These are phyloP conservation scores for Fragaria iinumae DNA, from an alignment of 306 rosid genomes.

Conservation along the genomic window DNA sequence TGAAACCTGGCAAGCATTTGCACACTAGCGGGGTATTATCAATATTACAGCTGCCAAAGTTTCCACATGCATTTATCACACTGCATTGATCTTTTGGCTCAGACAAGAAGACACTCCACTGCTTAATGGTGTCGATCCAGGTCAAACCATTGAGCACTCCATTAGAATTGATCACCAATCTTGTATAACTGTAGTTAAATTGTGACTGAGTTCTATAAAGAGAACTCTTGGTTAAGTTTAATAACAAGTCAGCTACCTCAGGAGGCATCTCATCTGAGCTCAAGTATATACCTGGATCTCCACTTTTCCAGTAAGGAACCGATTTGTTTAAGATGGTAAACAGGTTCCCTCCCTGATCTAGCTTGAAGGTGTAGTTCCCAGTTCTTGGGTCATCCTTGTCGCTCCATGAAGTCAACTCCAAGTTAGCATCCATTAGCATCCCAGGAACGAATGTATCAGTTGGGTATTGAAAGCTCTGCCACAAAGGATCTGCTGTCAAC, in stretches of 20 bases:
- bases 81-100: constrained; percentile 27
- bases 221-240: not conserved
- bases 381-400: not conserved
- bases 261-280: not conserved
- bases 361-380: constrained; percentile 27
- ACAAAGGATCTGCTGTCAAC: not conserved
- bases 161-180: constrained; percentile 23
- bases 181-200: not conserved
- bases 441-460: constrained; percentile 50
- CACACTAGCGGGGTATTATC: not conserved
- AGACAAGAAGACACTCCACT: not conserved
- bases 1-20: constrained; percentile 52
- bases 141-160: constrained; percentile 9
- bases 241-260: not conserved
- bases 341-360: not conserved
- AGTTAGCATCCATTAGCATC: constrained; percentile 33
- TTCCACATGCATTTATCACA: constrained; percentile 30
- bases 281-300: not conserved
- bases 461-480: constrained; percentile 51
- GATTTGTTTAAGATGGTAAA: not conserved
- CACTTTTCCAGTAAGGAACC: constrained; percentile 6
- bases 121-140: not conserved
- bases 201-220: not conserved
- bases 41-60: constrained; percentile 29
- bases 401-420: constrained; percentile 34